A percentile compares a stretch with the other conserved stretches of the same genome.
Evolutionary conservation across 164 flowering plant genomes (phyloP).

Genomic region (Cinnamomum chago): DNA sequence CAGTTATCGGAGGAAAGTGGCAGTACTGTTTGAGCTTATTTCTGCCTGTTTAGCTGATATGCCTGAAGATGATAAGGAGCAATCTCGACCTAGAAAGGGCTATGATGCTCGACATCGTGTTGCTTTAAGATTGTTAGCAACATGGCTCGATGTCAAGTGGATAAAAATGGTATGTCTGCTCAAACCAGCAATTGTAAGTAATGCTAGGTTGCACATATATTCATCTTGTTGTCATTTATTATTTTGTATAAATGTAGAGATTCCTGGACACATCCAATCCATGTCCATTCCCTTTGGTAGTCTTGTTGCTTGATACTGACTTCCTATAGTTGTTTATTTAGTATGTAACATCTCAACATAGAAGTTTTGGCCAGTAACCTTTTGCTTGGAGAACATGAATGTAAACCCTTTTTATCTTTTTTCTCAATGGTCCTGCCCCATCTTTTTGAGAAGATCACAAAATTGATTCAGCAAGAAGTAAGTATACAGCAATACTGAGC

Average conservation of each 20-base stretch:
- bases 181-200: conserved; percentile 7
- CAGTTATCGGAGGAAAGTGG: conserved; percentile 61
- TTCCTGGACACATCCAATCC: background rate
- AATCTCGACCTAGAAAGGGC: conserved; percentile 54
- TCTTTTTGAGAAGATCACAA: background rate
- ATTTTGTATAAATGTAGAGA: conserved; percentile 9
- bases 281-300: conserved; percentile 1
- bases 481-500: too few relatives aligned
- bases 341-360: background rate
- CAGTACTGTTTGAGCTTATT: conserved; percentile 78
- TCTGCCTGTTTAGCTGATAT: conserved; percentile 85
- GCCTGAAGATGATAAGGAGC: conserved; percentile 44
- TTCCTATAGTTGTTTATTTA: background rate
- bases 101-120: conserved; percentile 98
- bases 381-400: background rate
- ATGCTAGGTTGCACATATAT: background rate
- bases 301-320: background rate
- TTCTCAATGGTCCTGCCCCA: background rate
- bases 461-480: background rate
- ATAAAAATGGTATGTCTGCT: conserved; percentile 66
- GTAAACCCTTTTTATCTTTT: background rate
- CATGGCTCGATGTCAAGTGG: conserved; percentile 92
- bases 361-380: background rate
- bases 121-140: conserved; percentile 76
- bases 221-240: background rate